Percentiles rank a stretch among this genome's conserved stretches.
phyloP scores from a whole-genome alignment of 352 stramenopile genomes.

The Blastocystis hominis region DNA sequence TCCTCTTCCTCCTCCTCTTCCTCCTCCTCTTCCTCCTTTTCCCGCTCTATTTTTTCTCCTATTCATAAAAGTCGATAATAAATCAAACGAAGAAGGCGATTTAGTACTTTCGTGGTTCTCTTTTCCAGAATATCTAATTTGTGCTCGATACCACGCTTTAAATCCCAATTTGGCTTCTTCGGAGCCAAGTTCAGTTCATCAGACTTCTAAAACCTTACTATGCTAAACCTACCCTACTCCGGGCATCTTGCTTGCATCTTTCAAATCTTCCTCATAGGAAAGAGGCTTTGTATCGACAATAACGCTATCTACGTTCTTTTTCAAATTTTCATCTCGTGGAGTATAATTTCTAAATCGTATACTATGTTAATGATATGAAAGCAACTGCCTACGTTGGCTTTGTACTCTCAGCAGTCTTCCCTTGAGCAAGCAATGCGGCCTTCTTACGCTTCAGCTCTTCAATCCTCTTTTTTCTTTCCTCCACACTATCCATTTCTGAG shows the following conservation, averaged over 20 bases:
- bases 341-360: constrained; percentile 46
- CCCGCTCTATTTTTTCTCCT: constrained; percentile 29
- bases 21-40: background rate
- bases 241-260: constrained; percentile 21
- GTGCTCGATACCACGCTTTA: constrained; percentile 35
- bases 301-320: constrained; percentile 33
- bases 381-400: background rate
- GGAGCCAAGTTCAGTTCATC: constrained; percentile 46
- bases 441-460: constrained; percentile 48
- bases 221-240: background rate
- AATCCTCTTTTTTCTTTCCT: constrained; percentile 34
- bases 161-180: constrained; percentile 55
- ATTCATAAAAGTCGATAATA: background rate
- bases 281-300: background rate
- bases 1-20: background rate
- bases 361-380: background rate
- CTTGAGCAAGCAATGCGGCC: background rate
- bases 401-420: background rate
- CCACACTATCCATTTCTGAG: background rate
- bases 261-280: constrained; percentile 4
- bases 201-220: background rate
- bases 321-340: constrained; percentile 4
- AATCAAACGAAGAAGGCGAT: background rate
- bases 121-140: constrained; percentile 41
- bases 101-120: constrained; percentile 20